Evolutionary conservation across 331 rosid species (phyloP).

Genomic region (Erythrophleum ivorense): DNA sequence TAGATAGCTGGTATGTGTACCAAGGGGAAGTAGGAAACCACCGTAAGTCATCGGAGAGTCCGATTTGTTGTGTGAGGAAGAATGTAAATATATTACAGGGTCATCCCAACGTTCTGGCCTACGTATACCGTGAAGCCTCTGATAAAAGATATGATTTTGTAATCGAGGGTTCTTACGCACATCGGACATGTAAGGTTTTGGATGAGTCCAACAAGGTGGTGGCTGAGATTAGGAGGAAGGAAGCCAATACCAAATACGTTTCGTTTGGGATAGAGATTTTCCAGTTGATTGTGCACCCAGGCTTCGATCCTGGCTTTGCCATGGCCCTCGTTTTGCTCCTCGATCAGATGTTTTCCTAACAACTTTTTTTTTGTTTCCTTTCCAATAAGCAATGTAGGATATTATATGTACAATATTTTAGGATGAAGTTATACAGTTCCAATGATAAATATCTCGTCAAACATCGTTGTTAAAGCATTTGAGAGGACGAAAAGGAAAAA

Average conservation of each 20-base stretch:
- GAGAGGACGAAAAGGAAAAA: not conserved
- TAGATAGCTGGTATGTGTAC: conserved; percentile 70
- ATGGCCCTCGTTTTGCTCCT: conserved; percentile 83
- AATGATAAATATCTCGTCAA: not conserved
- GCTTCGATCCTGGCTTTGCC: conserved; percentile 75
- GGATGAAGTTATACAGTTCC: not conserved
- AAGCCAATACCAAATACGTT: conserved; percentile 53
- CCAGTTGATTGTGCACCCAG: conserved; percentile 69
- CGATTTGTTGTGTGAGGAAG: conserved; percentile 68
- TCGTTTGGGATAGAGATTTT: conserved; percentile 83
- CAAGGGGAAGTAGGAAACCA: conserved; percentile 63
- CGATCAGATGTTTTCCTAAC: conserved; percentile 78
- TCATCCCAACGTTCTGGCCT: conserved; percentile 55
- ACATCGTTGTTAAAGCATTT: not conserved
- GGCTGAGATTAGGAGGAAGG: conserved; percentile 81
- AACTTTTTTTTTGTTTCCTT: not conserved
- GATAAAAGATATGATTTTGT: conserved; percentile 49
- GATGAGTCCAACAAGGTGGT: conserved; percentile 57
- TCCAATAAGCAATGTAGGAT: not conserved
- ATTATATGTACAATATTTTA: too few species aligned
- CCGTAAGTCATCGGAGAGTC: conserved; percentile 38
- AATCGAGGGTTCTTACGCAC: conserved; percentile 72
- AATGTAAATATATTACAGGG: conserved; percentile 51
- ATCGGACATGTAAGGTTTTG: conserved; percentile 72
- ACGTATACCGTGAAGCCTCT: conserved; percentile 47